Base-by-base conservation (phyloP, 2,329 filamentous ascomycete genomes). In the Diaporthe ilicicola region DNA sequence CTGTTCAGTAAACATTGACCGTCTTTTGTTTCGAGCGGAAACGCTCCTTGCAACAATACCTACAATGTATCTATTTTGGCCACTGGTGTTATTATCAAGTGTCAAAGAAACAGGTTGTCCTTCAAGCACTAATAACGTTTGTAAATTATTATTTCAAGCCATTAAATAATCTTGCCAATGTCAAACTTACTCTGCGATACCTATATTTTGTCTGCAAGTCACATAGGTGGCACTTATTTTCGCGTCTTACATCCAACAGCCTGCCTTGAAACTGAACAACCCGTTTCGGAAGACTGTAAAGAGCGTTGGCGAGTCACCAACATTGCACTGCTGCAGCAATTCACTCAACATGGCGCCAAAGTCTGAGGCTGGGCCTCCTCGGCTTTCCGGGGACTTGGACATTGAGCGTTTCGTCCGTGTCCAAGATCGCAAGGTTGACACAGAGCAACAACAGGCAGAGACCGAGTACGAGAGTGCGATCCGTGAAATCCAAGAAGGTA, bases 401-500 rank as follows among this genome's bases (percentile, higher is more conserved):
- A 3, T 70, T 0, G 44, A 70, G 15, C 61, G 70, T 0, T 72
- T 71, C 22, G 48, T 70, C 13, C 51, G 54, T 1, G 19, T 53
- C 2, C 53, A 67, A 29, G 54, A 70, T 22, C 37, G 46, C 27
- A 34, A 34, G 19, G 42, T 62, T 1, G 5, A 15, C 10, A 48
- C 10, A 42, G 42, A 32, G 13, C 37, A 8, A 15, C n/a, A 34
- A 10, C 67, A 32, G n/a, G 22, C 22, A 15, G 65, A 64, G 34
- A 69, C 56, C 0, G 39, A 56, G 22, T 70, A 70, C 46, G 53
- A 66, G 56, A 59, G 61, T 2, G 67, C 67, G 2, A 13, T 67
- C 22, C 34, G 46, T 8, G 70, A 72, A 42, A 13, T 72, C 3
- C 44, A 17, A 15, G 61, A 9, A 32, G 67, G 67, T 19, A 34